Conservation (phyloP, 805 yeast species). For the Zygoascus ofunaensis region DNA sequence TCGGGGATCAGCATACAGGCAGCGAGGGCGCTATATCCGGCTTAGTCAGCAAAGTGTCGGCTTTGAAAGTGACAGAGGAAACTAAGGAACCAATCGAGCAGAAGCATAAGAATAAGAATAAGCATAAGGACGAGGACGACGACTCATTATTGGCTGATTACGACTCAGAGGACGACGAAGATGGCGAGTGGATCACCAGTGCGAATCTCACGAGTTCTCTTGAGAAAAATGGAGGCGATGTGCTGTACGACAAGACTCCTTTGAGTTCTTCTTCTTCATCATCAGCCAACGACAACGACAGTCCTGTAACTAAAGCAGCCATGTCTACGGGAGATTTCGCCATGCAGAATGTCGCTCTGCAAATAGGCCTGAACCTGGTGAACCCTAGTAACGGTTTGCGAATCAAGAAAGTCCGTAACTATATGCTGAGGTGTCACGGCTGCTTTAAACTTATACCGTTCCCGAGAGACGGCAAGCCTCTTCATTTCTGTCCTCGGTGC, state of each 20-base stretch:
- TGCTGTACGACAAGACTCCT: neutral
- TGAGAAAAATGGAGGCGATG: slow-evolving; percentile 57
- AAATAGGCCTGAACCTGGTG: slow-evolving; percentile 79
- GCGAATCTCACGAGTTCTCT: slow-evolving; percentile 69
- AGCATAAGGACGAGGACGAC: slow-evolving; percentile 28
- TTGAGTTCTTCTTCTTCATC: no score
- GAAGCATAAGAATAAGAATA: slow-evolving; percentile 10
- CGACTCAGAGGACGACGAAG: slow-evolving; percentile 61
- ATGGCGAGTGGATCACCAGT: slow-evolving; percentile 81
- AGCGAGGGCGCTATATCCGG: neutral
- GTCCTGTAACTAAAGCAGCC: slow-evolving; percentile 52
- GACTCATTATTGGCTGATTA: slow-evolving; percentile 23
- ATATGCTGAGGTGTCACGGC: slow-evolving; percentile 95
- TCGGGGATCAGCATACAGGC: neutral
- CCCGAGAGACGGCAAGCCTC: slow-evolving; percentile 56
- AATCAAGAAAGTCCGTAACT: slow-evolving; percentile 76
- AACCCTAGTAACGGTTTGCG: slow-evolving; percentile 76
- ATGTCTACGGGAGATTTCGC: slow-evolving; percentile 95
- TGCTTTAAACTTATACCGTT: slow-evolving; percentile 79
- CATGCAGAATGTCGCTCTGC: slow-evolving; percentile 89
- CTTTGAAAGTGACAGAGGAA: slow-evolving; percentile 8
- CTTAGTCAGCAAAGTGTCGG: neutral
- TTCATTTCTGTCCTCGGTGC: slow-evolving; percentile 89
- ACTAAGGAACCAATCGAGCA: slow-evolving; percentile 9
- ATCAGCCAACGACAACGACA: slow-evolving; percentile 36